A percentile compares a stretch with the other conserved stretches of the same genome.
Conservation (phyloP, 2,329 filamentous ascomycete species). For the Aspergillus brasiliensis region DNA sequence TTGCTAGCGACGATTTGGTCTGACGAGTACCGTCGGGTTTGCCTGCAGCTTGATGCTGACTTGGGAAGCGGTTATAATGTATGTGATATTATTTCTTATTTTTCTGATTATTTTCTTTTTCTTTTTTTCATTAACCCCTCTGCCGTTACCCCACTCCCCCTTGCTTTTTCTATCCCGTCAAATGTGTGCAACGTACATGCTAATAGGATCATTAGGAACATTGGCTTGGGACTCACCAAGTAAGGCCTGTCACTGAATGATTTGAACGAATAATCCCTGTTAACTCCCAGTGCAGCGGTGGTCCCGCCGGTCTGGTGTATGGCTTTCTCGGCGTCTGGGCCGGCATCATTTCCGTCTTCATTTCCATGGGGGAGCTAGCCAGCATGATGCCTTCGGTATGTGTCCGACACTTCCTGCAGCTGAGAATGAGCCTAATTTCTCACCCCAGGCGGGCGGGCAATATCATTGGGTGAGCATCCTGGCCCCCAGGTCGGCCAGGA, state of each 20-base stretch:
- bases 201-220: not conserved
- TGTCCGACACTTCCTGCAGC: not conserved
- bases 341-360: constrained; percentile 27
- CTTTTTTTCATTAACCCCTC: too few species aligned
- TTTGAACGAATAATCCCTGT: not conserved
- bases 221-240: not conserved
- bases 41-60: constrained; percentile 42
- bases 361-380: constrained; percentile 32
- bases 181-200: too few species aligned
- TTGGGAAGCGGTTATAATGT: constrained; percentile 35
- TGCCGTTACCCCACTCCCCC: not conserved
- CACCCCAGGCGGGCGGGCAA: constrained; percentile 33
- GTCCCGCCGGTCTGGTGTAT: constrained; percentile 34
- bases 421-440: not conserved
- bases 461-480: constrained; percentile 46
- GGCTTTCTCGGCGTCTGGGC: constrained; percentile 35
- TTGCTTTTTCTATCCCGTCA: too few species aligned
- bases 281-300: constrained; percentile 26
- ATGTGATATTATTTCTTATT: too few species aligned
- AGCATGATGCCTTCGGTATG: constrained; percentile 26
- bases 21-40: constrained; percentile 44
- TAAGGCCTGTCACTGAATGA: not conserved
- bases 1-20: constrained; percentile 43
- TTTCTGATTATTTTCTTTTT: too few species aligned
- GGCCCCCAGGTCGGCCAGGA: constrained; percentile 36